A percentile compares a stretch with the other conserved stretches of the same genome.
phyloP scores from a whole-genome alignment of 441 rosid genomes.

The Populus trichocarpa region DNA sequence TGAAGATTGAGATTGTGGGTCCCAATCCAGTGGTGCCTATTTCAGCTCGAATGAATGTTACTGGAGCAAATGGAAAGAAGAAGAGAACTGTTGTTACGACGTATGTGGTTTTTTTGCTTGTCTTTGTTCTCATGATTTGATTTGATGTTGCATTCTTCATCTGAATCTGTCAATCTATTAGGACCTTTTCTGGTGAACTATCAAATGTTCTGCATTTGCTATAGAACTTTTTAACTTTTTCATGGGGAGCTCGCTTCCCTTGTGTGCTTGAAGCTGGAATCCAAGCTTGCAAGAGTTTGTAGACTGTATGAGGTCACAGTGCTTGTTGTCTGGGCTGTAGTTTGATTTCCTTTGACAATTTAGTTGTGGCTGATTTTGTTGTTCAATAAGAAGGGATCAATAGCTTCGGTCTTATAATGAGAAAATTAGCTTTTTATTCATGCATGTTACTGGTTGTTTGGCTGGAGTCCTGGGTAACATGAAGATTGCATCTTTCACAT shows the following conservation, averaged over 20 bases:
- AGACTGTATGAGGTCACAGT: not conserved
- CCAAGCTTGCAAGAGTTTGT: not conserved
- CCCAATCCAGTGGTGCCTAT: conserved; percentile 48
- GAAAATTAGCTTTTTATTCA: not conserved
- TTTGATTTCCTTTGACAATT: not conserved
- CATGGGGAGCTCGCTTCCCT: not conserved
- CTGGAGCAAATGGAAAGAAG: conserved; percentile 75
- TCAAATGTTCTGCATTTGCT: not conserved
- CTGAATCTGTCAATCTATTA: not conserved
- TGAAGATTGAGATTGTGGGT: conserved; percentile 86
- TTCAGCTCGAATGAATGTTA: conserved; percentile 70
- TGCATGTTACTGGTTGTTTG: not conserved
- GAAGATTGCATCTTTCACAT: not conserved
- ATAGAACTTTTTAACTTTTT: not conserved
- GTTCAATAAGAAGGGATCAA: not conserved
- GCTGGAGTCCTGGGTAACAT: not conserved
- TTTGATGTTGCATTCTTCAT: not conserved
- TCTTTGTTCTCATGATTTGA: not conserved
- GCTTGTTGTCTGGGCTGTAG: not conserved
- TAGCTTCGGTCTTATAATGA: not conserved
- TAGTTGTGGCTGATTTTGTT: not conserved
- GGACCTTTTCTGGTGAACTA: not conserved
- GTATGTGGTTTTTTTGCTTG: conserved; percentile 38
- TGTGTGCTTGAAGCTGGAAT: not conserved
- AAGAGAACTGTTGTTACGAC: conserved; percentile 62